Conservation (phyloP, 352 stramenopile species). For the Phytophthora crassamura region DNA sequence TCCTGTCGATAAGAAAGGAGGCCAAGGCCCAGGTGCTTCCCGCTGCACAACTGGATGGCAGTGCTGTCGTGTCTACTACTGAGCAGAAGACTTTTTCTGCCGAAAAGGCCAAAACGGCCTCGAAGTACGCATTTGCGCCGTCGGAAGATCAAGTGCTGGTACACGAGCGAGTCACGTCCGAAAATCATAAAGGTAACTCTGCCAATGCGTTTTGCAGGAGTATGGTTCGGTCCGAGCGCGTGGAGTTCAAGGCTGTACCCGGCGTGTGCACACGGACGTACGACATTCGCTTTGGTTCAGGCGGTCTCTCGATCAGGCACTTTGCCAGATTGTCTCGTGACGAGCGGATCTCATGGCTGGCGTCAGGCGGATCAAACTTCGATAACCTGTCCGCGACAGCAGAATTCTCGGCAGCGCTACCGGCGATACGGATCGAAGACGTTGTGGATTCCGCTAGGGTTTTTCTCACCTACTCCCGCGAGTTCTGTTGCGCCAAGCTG, state of each 20-base stretch:
- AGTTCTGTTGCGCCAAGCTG: constrained; percentile 2
- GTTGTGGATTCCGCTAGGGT: neutral
- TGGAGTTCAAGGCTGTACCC: constrained; percentile 8
- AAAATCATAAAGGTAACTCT: constrained; percentile 18
- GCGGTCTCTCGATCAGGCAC: constrained; percentile 4
- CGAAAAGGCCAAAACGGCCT: neutral
- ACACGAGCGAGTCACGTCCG: constrained; percentile 1
- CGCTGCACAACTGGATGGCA: no score
- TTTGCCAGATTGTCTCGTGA: constrained; percentile 2
- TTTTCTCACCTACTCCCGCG: neutral
- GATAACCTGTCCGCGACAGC: constrained; percentile 8
- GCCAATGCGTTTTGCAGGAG: constrained; percentile 4
- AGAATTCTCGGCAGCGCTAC: neutral
- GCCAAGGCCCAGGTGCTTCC: neutral
- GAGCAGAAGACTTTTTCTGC: no score
- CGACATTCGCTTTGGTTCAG: constrained; percentile 6
- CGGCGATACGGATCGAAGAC: neutral
- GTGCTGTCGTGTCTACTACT: no score
- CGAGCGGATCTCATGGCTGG: neutral
- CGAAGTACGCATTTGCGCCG: constrained; percentile 13
- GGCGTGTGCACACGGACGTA: constrained; percentile 1
- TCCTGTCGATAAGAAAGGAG: neutral
- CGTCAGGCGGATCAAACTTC: constrained; percentile 1
- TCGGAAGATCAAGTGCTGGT: constrained; percentile 5
- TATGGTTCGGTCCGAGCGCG: constrained; percentile 10